These are phyloP conservation scores for Calonectria hawksworthii DNA, from an alignment of 2,329 filamentous ascomycete species.

Conservation along the genomic window DNA sequence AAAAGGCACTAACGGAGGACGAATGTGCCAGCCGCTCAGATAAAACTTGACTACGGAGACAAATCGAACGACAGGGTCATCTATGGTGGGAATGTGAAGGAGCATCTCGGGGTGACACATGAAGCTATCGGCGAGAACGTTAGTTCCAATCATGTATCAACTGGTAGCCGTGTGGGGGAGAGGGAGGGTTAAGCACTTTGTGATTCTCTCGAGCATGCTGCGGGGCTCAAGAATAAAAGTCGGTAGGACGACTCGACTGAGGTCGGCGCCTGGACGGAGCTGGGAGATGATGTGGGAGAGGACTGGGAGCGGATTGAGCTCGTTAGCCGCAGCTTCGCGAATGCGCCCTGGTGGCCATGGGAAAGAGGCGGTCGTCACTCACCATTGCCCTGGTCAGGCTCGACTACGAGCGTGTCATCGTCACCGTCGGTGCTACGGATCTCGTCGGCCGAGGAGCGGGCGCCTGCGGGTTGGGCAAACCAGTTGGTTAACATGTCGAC, in stretches of 20 bases:
- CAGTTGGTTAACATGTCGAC: constrained; percentile 59
- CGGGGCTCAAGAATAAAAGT: constrained; percentile 98
- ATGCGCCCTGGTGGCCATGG: constrained; percentile 17
- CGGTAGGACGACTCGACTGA: constrained; percentile 93
- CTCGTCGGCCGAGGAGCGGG: constrained; percentile 71
- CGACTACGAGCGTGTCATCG: constrained; percentile 86
- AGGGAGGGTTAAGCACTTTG: constrained; percentile 74
- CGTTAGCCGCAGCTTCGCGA: constrained; percentile 32
- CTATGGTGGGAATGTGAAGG: constrained; percentile 86
- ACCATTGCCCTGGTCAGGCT: constrained; percentile 96
- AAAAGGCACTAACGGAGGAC: constrained; percentile 81
- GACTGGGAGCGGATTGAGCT: constrained; percentile 66
- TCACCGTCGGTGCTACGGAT: constrained; percentile 56
- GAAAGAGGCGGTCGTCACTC: constrained; percentile 52
- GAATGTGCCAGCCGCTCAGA: constrained; percentile 98
- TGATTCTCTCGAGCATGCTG: constrained; percentile 98
- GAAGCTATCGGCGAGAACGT: constrained; percentile 73
- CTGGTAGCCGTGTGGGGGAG: background rate
- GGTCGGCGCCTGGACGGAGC: constrained; percentile 92
- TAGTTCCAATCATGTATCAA: constrained; percentile 20
- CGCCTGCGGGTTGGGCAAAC: constrained; percentile 58
- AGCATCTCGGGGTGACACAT: constrained; percentile 99
- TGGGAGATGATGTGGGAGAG: constrained; percentile 98
- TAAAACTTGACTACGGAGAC: constrained; percentile 98
- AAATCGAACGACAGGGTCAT: constrained; percentile 91